These are phyloP conservation scores for Gigaspora rosea DNA, from an alignment of 192 early-diverging fungal genomes.

Conservation along the genomic window DNA sequence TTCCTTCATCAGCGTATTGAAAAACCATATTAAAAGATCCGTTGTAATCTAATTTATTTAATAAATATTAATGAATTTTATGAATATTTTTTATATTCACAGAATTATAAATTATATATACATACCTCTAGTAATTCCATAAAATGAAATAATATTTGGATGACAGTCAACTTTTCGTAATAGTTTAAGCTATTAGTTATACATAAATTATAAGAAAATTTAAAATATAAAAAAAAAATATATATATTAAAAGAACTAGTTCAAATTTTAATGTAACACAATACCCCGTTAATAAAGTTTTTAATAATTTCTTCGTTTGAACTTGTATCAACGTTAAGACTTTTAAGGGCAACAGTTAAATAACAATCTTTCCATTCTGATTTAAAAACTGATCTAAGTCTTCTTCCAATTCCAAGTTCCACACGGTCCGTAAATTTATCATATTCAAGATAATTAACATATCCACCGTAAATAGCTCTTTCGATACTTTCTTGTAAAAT, in stretches of 20 bases:
- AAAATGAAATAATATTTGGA: too few species aligned
- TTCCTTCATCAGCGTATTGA: slow-evolving; percentile 35
- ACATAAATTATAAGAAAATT: too few species aligned
- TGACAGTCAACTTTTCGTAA: too few species aligned
- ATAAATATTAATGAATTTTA: neutral
- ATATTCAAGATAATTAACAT: too few species aligned
- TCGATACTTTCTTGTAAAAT: too few species aligned
- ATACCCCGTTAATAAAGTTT: neutral
- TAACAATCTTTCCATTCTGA: neutral
- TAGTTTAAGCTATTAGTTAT: too few species aligned
- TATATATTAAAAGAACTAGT: neutral
- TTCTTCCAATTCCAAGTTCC: neutral
- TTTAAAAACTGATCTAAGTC: neutral
- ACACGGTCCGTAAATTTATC: neutral
- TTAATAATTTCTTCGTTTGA: neutral
- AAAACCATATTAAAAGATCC: neutral
- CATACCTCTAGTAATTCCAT: too few species aligned
- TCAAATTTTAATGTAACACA: neutral
- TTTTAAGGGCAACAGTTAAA: neutral
- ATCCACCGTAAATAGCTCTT: too few species aligned
- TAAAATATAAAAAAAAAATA: too few species aligned
- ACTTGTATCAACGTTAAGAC: neutral
- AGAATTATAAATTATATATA: too few species aligned
- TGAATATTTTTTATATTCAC: too few species aligned
- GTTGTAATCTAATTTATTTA: neutral